Evolutionary conservation across 208 protist genomes (phyloP), one percentile per base, ranked within the genome.

Genomic region (Naegleria fowleri): DNA sequence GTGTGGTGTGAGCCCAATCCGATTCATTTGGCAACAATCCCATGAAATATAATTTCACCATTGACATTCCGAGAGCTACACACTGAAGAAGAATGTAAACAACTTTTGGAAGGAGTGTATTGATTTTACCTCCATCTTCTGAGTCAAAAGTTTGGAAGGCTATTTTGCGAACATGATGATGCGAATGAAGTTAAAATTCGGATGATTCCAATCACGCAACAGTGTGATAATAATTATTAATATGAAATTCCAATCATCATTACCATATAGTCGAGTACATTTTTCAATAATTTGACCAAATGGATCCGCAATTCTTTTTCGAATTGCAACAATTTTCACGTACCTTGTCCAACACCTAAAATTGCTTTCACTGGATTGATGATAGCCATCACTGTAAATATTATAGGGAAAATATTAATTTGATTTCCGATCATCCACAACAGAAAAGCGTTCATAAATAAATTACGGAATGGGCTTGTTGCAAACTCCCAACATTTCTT

Each of bases 401-500:
- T 58, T 29, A 88, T 88, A 11, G 85, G 85, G 41, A 88, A 88
- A 88, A 88, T 88, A 58, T 88, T 51, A 19, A 88, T 58, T 88
- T 88, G 85, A 88, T 88, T 88, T 38, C 85, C 85, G 9, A 33
- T 58, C 85, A 88, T 88, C 41, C 43, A 88, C 41, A 88, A 36
- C 13, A 88, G 40, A 51, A 88, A 51, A 58, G 7, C 39, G 22
- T 48, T 88, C 41, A 88, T 51, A 13, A 58, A 33, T 58, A 88
- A 88, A 39, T 13, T n/a, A 36, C 43, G 22, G 11, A 88, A 38
- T n/a, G 85, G 85, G 9, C n/a, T 43, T 58, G 22, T 29, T 4
- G 85, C 85, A 29, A 88, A 88, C 38, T 88, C 85, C 85, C 85
- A 88, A 51, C 22, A 29, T 88, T 88, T 88, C 85, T 88, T 88